Conservation (phyloP, 345 rosid genomes). For the Camelina hispida region DNA sequence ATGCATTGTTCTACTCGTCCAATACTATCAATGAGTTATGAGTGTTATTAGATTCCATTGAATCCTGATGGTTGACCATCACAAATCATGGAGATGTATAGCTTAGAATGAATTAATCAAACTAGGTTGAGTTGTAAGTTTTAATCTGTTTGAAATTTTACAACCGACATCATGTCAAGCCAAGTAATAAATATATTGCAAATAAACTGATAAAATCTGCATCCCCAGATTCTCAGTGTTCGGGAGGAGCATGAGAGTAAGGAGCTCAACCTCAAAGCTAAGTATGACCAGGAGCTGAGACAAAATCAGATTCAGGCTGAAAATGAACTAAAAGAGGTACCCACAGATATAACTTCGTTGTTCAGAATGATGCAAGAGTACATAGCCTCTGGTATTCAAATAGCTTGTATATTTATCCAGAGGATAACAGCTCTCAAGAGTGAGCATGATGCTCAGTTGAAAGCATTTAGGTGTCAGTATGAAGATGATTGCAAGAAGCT, state of each 20-base stretch:
- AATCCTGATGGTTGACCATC: background rate
- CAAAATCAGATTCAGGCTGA: constrained; percentile 70
- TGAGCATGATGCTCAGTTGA: constrained; percentile 25
- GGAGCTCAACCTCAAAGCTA: constrained; percentile 65
- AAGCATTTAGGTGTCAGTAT: constrained; percentile 28
- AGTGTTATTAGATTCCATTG: background rate
- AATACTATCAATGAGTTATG: background rate
- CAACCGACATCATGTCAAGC: background rate
- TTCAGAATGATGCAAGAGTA: constrained; percentile 3
- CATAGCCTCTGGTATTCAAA: constrained; percentile 6
- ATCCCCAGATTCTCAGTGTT: constrained; percentile 10
- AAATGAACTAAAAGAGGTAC: constrained; percentile 45
- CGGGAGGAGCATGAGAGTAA: constrained; percentile 42
- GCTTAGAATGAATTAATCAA: background rate
- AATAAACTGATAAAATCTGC: background rate
- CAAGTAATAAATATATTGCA: background rate
- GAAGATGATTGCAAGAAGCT: constrained; percentile 29
- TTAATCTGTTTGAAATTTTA: background rate
- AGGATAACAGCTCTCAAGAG: constrained; percentile 27
- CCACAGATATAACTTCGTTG: constrained; percentile 1
- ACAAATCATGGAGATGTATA: background rate
- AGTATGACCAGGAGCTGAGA: constrained; percentile 66
- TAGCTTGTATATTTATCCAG: background rate
- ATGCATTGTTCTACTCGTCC: background rate
- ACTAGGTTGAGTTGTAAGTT: background rate